These are phyloP conservation scores for sweet orange (Citrus sinensis) DNA, from an alignment of 345 rosid genomes.

Conservation along the genomic window DVS_A1.0 CM039165.1:32463501-32464000, in stretches of 20 bases:
- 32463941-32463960: slow-evolving; percentile 54
- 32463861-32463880: slow-evolving; percentile 61
- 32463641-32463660: not conserved
- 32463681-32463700: not conserved
- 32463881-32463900: slow-evolving; percentile 49
- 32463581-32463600: too few species aligned
- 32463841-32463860: slow-evolving; percentile 20
- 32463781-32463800: slow-evolving; percentile 20
- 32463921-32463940: slow-evolving; percentile 70
- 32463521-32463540: too few species aligned
- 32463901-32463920: slow-evolving; percentile 75
- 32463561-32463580: too few species aligned
- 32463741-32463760: slow-evolving; percentile 23
- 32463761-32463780: slow-evolving; percentile 24
- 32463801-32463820: not conserved
- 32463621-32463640: slow-evolving; percentile 11
- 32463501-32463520: too few species aligned
- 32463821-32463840: slow-evolving; percentile 17
- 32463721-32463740: slow-evolving; percentile 10
- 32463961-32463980: slow-evolving; percentile 73
- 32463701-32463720: not conserved
- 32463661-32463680: not conserved
- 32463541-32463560: too few species aligned
- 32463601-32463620: slow-evolving; percentile 12
- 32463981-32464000: slow-evolving; percentile 44